These are phyloP conservation scores for Calonectria pteridis DNA, from an alignment of 2,329 filamentous ascomycete species.

Conservation along the genomic window DNA sequence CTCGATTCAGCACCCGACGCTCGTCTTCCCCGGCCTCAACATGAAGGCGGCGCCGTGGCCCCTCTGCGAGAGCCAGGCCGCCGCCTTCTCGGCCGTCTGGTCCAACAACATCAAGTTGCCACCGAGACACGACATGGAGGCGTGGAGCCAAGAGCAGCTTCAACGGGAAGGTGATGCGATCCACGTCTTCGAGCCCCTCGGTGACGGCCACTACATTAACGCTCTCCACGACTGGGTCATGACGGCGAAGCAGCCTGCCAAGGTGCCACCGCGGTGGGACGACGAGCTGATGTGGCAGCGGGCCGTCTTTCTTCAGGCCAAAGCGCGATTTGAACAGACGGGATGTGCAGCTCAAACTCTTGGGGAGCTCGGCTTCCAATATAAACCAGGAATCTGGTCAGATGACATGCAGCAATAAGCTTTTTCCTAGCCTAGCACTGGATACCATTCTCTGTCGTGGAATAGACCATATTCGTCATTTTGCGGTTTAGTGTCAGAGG, in stretches of 20 bases:
- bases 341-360: constrained; percentile 75
- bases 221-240: constrained; percentile 72
- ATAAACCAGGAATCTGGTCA: constrained; percentile 47
- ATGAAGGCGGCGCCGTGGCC: constrained; percentile 93
- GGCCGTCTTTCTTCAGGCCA: constrained; percentile 75
- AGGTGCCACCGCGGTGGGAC: constrained; percentile 79
- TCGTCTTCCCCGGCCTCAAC: constrained; percentile 81
- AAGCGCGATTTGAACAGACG: constrained; percentile 75
- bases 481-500: constrained; percentile 3
- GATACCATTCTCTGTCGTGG: not conserved
- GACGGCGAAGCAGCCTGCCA: constrained; percentile 66
- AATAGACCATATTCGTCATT: constrained; percentile 9
- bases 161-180: constrained; percentile 51
- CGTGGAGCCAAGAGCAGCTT: constrained; percentile 76
- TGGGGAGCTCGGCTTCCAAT: constrained; percentile 79
- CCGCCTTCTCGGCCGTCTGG: constrained; percentile 82
- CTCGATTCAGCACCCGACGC: constrained; percentile 78
- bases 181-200: constrained; percentile 46
- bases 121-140: constrained; percentile 70
- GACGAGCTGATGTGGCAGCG: constrained; percentile 80
- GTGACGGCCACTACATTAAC: constrained; percentile 79
- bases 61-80: constrained; percentile 81
- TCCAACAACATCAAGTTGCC: constrained; percentile 78
- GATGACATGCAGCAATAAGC: constrained; percentile 9
- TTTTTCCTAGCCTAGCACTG: not conserved